Percentiles rank a stretch among this genome's conserved stretches.
Evolutionary conservation across 805 yeast genomes (phyloP).

Genomic region (Pichia sporocuriosa): DNA sequence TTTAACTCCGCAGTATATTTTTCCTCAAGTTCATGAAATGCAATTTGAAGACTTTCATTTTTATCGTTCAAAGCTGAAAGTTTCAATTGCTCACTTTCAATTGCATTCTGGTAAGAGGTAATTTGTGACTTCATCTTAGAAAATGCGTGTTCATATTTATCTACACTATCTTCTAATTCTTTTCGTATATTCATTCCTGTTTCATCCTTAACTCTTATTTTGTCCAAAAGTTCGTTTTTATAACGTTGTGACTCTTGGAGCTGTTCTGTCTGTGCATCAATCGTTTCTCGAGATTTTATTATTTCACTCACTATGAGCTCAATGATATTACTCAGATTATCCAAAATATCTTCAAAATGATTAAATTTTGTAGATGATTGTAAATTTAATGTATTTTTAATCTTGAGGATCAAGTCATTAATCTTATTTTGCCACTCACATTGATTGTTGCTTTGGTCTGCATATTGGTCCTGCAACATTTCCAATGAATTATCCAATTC

Average conservation of each 20-base stretch:
- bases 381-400: constrained; percentile 2
- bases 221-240: not conserved
- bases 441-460: constrained; percentile 41
- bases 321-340: not conserved
- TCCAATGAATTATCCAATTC: constrained; percentile 13
- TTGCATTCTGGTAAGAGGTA: too few species aligned
- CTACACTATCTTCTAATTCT: too few species aligned
- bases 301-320: not conserved
- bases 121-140: too few species aligned
- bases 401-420: constrained; percentile 17
- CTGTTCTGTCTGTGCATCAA: not conserved
- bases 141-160: too few species aligned
- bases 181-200: too few species aligned
- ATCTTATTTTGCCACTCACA: constrained; percentile 32
- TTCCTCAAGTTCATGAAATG: too few species aligned
- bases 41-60: too few species aligned
- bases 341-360: constrained; percentile 3
- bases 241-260: too few species aligned
- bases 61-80: too few species aligned
- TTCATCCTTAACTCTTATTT: too few species aligned
- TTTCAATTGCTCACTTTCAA: too few species aligned
- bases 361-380: constrained; percentile 4
- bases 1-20: not conserved
- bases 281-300: not conserved
- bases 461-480: constrained; percentile 14